phyloP scores from a whole-genome alignment of 176 grass and related monocot species.

The Musa schizocarpa region DNA sequence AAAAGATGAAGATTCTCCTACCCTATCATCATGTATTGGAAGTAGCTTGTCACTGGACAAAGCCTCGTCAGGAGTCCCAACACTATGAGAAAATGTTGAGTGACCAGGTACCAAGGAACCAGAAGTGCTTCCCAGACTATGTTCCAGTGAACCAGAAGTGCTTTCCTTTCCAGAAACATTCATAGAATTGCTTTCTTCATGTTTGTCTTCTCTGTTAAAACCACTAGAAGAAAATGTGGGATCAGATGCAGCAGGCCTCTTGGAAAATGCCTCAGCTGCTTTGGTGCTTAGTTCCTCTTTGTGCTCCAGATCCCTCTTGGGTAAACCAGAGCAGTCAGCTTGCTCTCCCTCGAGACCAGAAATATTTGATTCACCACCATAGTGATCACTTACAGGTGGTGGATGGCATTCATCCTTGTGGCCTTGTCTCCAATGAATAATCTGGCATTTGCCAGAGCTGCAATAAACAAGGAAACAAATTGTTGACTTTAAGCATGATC shows the following conservation, averaged over 20 bases:
- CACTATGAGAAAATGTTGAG: not conserved
- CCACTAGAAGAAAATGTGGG: constrained; percentile 9
- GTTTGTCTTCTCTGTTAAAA: constrained; percentile 23
- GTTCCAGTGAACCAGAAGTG: not conserved
- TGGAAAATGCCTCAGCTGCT: constrained; percentile 10
- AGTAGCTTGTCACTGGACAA: not conserved
- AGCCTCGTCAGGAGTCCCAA: constrained; percentile 2
- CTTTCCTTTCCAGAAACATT: constrained; percentile 9
- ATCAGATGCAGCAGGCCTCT: constrained; percentile 29
- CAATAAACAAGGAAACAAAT: not conserved
- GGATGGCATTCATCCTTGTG: constrained; percentile 74
- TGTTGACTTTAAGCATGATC: not conserved
- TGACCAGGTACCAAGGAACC: not conserved
- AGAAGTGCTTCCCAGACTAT: not conserved
- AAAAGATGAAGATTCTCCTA: constrained; percentile 10
- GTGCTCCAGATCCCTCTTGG: constrained; percentile 23
- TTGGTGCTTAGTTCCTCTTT: constrained; percentile 24
- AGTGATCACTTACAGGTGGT: constrained; percentile 27
- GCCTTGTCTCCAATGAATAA: constrained; percentile 79
- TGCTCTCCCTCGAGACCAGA: constrained; percentile 25
- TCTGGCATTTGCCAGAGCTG: constrained; percentile 82
- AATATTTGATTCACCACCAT: constrained; percentile 7
- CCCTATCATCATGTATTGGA: not conserved
- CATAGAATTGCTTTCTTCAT: constrained; percentile 10
- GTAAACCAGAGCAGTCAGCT: constrained; percentile 23